phyloP scores from a whole-genome alignment of 805 yeast genomes.

The Spathaspora passalidarum region DNA sequence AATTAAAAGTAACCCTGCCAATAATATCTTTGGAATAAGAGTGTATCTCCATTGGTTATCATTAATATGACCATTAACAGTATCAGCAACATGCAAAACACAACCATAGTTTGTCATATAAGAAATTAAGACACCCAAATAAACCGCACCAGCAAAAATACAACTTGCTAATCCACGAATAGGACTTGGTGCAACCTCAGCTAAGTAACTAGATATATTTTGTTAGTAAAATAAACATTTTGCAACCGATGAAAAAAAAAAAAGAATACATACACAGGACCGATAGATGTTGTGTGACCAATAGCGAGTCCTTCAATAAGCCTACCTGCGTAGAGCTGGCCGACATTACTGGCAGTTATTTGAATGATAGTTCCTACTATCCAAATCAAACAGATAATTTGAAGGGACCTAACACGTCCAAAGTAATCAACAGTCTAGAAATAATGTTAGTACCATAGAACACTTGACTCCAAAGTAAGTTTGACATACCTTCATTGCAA shows the following conservation, averaged over 20 bases:
- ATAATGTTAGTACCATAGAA: slow-evolving; percentile 10
- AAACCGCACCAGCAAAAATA: slow-evolving; percentile 55
- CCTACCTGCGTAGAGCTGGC: slow-evolving; percentile 53
- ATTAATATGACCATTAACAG: slow-evolving; percentile 6
- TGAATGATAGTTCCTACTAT: slow-evolving; percentile 45
- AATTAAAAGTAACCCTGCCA: slow-evolving; percentile 44
- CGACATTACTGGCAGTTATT: slow-evolving; percentile 39
- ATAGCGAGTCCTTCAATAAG: slow-evolving; percentile 51
- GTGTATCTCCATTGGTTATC: slow-evolving; percentile 50
- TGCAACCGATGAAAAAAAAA: not conserved
- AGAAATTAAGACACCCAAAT: slow-evolving; percentile 47
- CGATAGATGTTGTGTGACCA: slow-evolving; percentile 53
- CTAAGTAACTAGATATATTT: slow-evolving; percentile 25
- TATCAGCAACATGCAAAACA: slow-evolving; percentile 18
- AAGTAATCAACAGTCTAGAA: slow-evolving; percentile 43
- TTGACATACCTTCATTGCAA: slow-evolving; percentile 8
- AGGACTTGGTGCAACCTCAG: slow-evolving; percentile 50
- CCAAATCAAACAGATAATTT: slow-evolving; percentile 42
- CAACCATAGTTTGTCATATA: slow-evolving; percentile 39
- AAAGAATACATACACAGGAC: slow-evolving; percentile 33
- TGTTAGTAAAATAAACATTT: not conserved
- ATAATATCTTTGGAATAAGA: slow-evolving; percentile 41
- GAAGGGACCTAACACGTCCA: slow-evolving; percentile 48
- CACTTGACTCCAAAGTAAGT: not conserved
- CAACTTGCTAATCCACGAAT: slow-evolving; percentile 50